Evolutionary conservation across 148 eudicot genomes (phyloP).

Genomic region (Vaccinium myrtillus): DNA sequence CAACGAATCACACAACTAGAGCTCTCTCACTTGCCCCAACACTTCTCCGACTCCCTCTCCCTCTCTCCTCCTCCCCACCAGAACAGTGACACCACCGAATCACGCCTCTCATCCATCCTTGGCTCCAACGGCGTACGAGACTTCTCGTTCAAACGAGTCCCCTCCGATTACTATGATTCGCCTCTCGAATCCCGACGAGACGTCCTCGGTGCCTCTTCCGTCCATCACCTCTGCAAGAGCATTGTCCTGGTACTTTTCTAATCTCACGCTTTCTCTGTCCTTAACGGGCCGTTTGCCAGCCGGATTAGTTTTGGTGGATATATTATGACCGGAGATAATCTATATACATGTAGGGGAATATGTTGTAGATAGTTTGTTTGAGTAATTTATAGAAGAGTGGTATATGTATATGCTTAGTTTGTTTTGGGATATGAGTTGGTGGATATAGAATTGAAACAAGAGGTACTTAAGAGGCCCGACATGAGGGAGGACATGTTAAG

Average conservation of each 20-base stretch:
- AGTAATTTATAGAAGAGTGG: too few species aligned
- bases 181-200: constrained; percentile 69
- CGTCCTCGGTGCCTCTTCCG: constrained; percentile 66
- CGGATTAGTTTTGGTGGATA: too few species aligned
- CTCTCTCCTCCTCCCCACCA: constrained; percentile 20
- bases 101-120: constrained; percentile 75
- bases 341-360: too few species aligned
- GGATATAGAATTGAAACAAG: too few species aligned
- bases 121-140: constrained; percentile 45
- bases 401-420: too few species aligned
- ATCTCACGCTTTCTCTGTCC: not conserved
- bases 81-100: constrained; percentile 40
- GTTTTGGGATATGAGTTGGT: too few species aligned
- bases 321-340: too few species aligned
- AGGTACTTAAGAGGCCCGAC: too few species aligned
- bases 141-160: constrained; percentile 67
- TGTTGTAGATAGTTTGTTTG: too few species aligned
- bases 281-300: too few species aligned
- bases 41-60: constrained; percentile 31
- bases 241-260: constrained; percentile 65
- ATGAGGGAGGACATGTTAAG: too few species aligned
- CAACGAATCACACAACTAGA: constrained; percentile 55
- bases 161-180: constrained; percentile 73
- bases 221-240: constrained; percentile 93
- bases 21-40: constrained; percentile 27